Conservation (phyloP, 805 yeast species). For the Yamadazyma nakazawae region DNA sequence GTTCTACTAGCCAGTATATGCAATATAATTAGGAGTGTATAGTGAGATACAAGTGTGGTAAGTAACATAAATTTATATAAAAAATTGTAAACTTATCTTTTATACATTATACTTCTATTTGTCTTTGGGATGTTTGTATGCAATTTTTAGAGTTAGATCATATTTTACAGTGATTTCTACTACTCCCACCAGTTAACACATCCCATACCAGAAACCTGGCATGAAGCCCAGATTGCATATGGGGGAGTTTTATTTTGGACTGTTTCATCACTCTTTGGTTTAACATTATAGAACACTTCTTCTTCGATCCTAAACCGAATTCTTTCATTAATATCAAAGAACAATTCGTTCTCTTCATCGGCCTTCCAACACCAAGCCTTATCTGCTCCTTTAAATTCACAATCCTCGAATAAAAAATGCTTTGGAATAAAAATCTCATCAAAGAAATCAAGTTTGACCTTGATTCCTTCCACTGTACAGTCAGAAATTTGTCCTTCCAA, state of each 20-base stretch:
- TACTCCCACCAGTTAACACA: slow-evolving; percentile 95
- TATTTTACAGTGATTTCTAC: too few species aligned
- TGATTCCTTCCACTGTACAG: slow-evolving; percentile 83
- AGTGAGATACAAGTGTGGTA: neutral
- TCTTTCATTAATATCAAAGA: slow-evolving; percentile 85
- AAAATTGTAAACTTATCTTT: neutral
- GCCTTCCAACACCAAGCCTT: slow-evolving; percentile 96
- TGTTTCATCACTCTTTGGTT: slow-evolving; percentile 67
- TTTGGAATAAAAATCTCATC: slow-evolving; percentile 91
- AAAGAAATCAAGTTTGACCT: slow-evolving; percentile 81
- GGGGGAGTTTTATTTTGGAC: slow-evolving; percentile 58
- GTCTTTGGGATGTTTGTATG: neutral
- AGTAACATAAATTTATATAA: neutral
- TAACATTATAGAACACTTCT: slow-evolving; percentile 78
- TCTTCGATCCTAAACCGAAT: slow-evolving; percentile 89
- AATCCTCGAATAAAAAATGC: slow-evolving; percentile 72
- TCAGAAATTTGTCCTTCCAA: slow-evolving; percentile 90
- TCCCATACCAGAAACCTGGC: slow-evolving; percentile 97
- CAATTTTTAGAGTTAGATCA: too few species aligned
- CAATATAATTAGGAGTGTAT: slow-evolving; percentile 71
- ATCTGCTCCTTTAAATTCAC: slow-evolving; percentile 65
- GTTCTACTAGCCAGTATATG: slow-evolving; percentile 97
- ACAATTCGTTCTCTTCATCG: slow-evolving; percentile 71
- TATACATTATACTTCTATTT: neutral
- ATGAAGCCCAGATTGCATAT: slow-evolving; percentile 80